Base-by-base conservation (phyloP, 2,329 filamentous ascomycete genomes). In the Penicillium janthinellum region DNA sequence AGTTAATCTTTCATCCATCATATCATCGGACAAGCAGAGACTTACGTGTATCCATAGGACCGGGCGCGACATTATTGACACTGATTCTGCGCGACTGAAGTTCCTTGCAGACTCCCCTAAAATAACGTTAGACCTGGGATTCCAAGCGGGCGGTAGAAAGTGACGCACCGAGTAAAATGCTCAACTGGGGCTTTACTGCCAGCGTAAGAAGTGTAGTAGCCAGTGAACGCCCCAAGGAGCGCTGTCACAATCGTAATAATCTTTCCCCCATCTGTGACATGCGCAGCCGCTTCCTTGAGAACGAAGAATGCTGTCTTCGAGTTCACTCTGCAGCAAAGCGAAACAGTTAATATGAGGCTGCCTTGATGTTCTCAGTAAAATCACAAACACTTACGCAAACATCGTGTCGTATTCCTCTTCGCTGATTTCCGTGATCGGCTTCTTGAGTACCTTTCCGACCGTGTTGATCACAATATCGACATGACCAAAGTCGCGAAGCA, bases 101-200 rank as follows among this genome's bases (percentile, higher is more conserved):
- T 52, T 86, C 84, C 70, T 86, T 87, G 57, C 82, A 79, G 59
- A 87, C 73, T 2, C 81, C 76, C 25, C 25, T 28, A 28, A 1
- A 28, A 28, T 6, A 28, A 2, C 4, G 6, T 28, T 28, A 5
- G 6, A 6, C 25, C 6, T 28, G 25, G 1, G 25, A 6, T 6
- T 28, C 4, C 6, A 28, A 6, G 25, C 25, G 6, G 4, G 1
- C 25, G 25, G 25, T 6, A 28, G 25, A 28, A 5, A 6, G 25
- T 1, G 25, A 28, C 25, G 6, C 6, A 28, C 20, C 84, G 79
- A 3, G 81, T 82, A 74, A 87, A 82, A 71, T 86, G 82, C 70
- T 88, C 84, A 39, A 88, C 79, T 2, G 85, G 83, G 37, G 84
- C 84, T 67, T 88, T 88, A 54, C 82, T 78, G 14, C 78, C 79